A percentile compares a stretch with the other conserved stretches of the same genome.
Evolutionary conservation across 306 rosid species (phyloP).

Genomic region (Heteromeles arbutifolia): DNA sequence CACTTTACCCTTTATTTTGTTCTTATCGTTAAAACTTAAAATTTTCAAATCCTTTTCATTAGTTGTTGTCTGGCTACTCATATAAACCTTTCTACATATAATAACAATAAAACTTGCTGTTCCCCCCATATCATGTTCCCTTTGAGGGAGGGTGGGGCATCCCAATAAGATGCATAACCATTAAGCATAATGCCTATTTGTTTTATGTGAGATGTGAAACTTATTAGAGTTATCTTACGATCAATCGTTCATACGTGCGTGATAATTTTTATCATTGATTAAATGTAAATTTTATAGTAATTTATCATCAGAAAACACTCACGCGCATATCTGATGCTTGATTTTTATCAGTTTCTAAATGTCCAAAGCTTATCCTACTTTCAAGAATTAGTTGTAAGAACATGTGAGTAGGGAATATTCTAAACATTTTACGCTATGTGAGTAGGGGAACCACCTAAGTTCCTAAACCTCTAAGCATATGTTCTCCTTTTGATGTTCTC

Average conservation of each 20-base stretch:
- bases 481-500: slow-evolving; percentile 1
- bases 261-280: neutral
- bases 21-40: no score
- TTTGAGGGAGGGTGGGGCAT: neutral
- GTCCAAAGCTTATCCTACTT: neutral
- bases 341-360: neutral
- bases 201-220: neutral
- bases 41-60: no score
- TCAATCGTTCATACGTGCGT: accelerated
- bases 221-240: neutral
- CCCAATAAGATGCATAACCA: neutral
- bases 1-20: no score
- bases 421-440: neutral
- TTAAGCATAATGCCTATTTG: neutral
- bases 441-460: neutral
- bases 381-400: neutral
- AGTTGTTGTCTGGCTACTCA: slow-evolving; percentile 29
- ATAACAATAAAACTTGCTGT: neutral
- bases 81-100: neutral
- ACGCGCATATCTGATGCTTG: accelerated
- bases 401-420: slow-evolving; percentile 1
- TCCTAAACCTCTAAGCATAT: neutral
- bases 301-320: neutral
- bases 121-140: neutral
- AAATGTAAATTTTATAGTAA: neutral